These are phyloP conservation scores for Leccinum fallax DNA, from an alignment of 1,284 basidiomycete genomes.

Conservation along the genomic window DNA sequence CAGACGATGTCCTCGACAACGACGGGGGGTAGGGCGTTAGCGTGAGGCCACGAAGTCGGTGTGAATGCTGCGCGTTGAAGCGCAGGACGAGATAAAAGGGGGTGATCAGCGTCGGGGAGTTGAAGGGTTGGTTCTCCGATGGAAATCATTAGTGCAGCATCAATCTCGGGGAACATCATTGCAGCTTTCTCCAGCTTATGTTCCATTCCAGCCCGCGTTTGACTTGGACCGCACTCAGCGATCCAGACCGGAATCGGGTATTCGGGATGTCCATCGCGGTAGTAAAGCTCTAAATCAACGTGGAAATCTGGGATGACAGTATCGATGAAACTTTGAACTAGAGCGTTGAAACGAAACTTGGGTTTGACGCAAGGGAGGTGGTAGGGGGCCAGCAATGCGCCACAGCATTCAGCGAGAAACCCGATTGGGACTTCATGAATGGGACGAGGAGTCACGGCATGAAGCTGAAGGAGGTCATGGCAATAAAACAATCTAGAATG, in stretches of 20 bases:
- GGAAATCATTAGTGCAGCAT: not conserved
- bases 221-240: not conserved
- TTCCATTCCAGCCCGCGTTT: not conserved
- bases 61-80: not conserved
- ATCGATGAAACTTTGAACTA: too few relatives aligned
- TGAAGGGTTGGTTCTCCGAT: not conserved
- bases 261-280: too few relatives aligned
- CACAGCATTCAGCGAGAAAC: too few relatives aligned
- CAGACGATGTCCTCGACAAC: not conserved
- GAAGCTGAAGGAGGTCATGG: not conserved
- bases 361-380: too few relatives aligned
- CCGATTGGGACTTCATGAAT: not conserved
- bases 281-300: not conserved
- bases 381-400: too few relatives aligned
- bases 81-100: not conserved
- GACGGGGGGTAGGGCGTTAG: not conserved
- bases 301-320: not conserved
- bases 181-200: not conserved
- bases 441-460: not conserved
- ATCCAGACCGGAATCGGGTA: too few relatives aligned
- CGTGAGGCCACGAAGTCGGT: not conserved
- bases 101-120: not conserved
- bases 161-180: not conserved
- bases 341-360: too few relatives aligned
- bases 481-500: not conserved